Base-by-base conservation (phyloP, 495 filamentous ascomycete genomes). In the Massariosphaeria phaeospora region DNA sequence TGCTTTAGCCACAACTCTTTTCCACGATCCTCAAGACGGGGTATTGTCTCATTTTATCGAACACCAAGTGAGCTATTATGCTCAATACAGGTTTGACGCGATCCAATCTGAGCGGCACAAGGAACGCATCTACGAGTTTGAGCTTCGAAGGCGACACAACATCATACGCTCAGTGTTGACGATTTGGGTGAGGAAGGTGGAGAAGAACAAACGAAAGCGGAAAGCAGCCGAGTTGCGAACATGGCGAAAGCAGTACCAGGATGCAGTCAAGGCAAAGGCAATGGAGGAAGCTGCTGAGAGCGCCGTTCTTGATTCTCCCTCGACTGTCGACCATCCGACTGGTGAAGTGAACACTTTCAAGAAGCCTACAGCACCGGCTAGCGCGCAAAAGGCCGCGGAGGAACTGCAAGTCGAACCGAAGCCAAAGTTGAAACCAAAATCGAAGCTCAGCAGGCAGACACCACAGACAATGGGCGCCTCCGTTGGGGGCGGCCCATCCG, bases 21-120 rank as follows among this genome's bases (percentile, higher is more conserved):
- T 55, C 25, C 8, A 42, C 4, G 56, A 56, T 10, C 49, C 49
- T 13, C 17, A 18, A 7, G 15, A 46, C 13, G 50, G 50, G 30
- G 23, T 63, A 24, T 8, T 63, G 10, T n/a, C 42, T 23, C 49
- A 59, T 25, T 63, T 29, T 31, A 24, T 52, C 15, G 58, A 62
- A 26, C 13, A 52, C 29, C 17, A 44, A n/a, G 30, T 51, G n/a
- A n/a, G n/a, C n/a, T n/a, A n/a, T n/a, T n/a, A n/a, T n/a, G n/a
- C n/a, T n/a, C n/a, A n/a, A n/a, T n/a, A n/a, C n/a, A n/a, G n/a
- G n/a, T n/a, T n/a, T n/a, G n/a, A n/a, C n/a, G n/a, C n/a, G n/a
- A n/a, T n/a, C n/a, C n/a, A n/a, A n/a, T n/a, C n/a, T n/a, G n/a
- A n/a, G n/a, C n/a, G n/a, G n/a, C n/a, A n/a, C n/a, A n/a, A n/a